These are phyloP conservation scores for Dryas alaskensis DNA, from an alignment of 306 rosid species.

Conservation along the genomic window DNA sequence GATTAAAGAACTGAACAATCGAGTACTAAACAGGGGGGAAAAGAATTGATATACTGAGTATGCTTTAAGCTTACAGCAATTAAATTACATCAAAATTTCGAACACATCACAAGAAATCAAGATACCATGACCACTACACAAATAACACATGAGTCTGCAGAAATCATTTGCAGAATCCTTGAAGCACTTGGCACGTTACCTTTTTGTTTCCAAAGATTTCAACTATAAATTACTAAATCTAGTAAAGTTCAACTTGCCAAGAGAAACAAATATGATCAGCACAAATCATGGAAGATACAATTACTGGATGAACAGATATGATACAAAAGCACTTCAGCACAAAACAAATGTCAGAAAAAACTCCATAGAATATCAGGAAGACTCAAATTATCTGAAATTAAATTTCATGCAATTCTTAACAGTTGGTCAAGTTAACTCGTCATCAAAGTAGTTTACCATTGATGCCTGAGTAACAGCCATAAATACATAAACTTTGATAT, in stretches of 20 bases:
- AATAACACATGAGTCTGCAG: not conserved
- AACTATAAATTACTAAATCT: not conserved
- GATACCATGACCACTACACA: not conserved
- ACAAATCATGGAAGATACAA: not conserved
- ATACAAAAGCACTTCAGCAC: not conserved
- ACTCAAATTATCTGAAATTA: not conserved
- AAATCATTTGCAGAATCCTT: not conserved
- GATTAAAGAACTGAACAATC: not conserved
- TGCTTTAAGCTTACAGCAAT: not conserved
- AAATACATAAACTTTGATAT: no score
- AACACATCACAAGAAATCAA: not conserved
- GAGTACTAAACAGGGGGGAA: not conserved
- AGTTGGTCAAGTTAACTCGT: not conserved
- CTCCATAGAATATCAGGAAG: not conserved
- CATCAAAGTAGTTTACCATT: not conserved
- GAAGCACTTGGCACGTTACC: not conserved
- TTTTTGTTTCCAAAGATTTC: not conserved
- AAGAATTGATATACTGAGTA: no score
- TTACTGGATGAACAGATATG: not conserved
- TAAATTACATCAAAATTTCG: not conserved
- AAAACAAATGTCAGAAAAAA: not conserved
- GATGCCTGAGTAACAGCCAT: not conserved
- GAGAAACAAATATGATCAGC: not conserved
- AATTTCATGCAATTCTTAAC: not conserved
- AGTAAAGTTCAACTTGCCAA: not conserved